Conservation (phyloP, 306 rosid genomes). For the Cicer arietinum region DNA sequence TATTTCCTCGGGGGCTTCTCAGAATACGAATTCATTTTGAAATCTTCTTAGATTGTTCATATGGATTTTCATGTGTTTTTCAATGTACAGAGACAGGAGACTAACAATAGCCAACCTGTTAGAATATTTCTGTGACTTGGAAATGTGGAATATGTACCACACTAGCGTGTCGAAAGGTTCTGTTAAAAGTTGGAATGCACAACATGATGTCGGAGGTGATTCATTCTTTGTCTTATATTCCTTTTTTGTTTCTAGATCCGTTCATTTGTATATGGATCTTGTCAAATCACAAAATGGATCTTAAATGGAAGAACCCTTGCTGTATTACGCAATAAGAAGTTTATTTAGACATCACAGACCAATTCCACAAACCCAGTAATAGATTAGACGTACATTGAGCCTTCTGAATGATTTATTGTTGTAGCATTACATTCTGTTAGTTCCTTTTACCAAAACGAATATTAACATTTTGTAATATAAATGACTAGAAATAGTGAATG, state of each 20-base stretch:
- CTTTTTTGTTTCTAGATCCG: slow-evolving; percentile 45
- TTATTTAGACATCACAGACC: slow-evolving; percentile 51
- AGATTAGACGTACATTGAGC: slow-evolving; percentile 9
- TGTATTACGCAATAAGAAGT: slow-evolving; percentile 61
- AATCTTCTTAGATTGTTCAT: slow-evolving; percentile 52
- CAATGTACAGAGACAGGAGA: slow-evolving; percentile 43
- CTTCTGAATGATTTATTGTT: slow-evolving; percentile 13
- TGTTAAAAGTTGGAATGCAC: slow-evolving; percentile 34
- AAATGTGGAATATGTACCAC: slow-evolving; percentile 37
- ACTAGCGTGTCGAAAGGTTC: slow-evolving; percentile 24
- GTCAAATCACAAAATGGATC: slow-evolving; percentile 28
- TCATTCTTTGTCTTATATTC: slow-evolving; percentile 28
- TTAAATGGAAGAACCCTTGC: slow-evolving; percentile 46
- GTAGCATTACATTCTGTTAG: slow-evolving; percentile 30
- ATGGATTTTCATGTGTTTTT: slow-evolving; percentile 38
- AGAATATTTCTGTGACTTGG: slow-evolving; percentile 43
- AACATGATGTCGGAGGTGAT: slow-evolving; percentile 51
- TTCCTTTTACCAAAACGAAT: slow-evolving; percentile 47
- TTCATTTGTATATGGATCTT: slow-evolving; percentile 29
- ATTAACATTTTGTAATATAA: slow-evolving; percentile 36
- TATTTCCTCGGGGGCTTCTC: slow-evolving; percentile 51
- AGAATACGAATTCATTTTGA: slow-evolving; percentile 50
- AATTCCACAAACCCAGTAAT: slow-evolving; percentile 23
- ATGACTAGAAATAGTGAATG: slow-evolving; percentile 11
- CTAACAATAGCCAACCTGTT: slow-evolving; percentile 33